A percentile compares a stretch with the other conserved stretches of the same genome.
phyloP scores from a whole-genome alignment of 441 rosid species.

The Mallotus repandus region DNA sequence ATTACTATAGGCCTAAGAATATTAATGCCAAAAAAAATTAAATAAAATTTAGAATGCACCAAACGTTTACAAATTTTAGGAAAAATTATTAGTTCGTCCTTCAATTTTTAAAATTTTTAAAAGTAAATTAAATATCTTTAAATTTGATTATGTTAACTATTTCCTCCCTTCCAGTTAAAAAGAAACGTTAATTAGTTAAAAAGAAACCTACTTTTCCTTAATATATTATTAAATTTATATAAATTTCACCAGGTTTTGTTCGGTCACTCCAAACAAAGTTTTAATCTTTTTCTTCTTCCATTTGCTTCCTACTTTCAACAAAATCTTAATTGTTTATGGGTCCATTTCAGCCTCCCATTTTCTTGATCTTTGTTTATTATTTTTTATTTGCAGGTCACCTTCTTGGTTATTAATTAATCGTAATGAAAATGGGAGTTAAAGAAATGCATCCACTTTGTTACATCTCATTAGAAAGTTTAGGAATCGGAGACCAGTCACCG shows the following conservation, averaged over 20 bases:
- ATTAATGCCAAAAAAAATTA: no score
- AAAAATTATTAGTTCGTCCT: no score
- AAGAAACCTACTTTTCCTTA: no score
- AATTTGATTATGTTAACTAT: no score
- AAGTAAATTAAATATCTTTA: no score
- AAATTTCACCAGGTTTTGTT: slow-evolving; percentile 11
- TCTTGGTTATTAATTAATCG: slow-evolving; percentile 13
- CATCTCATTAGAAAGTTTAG: slow-evolving; percentile 69
- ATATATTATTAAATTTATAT: no score
- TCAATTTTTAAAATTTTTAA: no score
- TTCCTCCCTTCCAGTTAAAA: no score
- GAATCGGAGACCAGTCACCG: slow-evolving; percentile 55
- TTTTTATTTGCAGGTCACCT: slow-evolving; percentile 16
- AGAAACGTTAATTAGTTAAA: no score
- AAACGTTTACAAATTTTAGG: no score
- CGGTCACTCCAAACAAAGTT: background rate
- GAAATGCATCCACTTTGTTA: slow-evolving; percentile 95
- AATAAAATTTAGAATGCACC: no score
- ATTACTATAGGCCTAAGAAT: no score
- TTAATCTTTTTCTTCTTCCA: background rate
- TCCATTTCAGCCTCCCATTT: background rate
- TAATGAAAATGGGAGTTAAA: slow-evolving; percentile 74
- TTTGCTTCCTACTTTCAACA: background rate
- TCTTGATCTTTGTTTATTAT: slow-evolving; percentile 6
- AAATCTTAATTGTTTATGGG: background rate